phyloP scores from a whole-genome alignment of 176 grass and related monocot species.

The Aegilops bicornis region DNA sequence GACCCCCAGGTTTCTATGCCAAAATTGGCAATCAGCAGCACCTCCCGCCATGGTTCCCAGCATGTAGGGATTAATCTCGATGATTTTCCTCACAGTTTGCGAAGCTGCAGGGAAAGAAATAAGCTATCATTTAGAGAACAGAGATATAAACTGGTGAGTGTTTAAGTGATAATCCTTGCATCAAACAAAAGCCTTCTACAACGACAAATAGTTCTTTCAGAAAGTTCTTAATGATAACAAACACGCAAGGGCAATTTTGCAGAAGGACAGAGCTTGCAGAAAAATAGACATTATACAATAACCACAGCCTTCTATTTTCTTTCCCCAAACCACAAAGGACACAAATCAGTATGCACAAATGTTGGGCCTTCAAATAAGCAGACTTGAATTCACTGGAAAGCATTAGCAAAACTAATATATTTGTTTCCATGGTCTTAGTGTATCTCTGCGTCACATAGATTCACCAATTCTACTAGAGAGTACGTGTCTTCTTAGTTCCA shows the following conservation, averaged over 20 bases:
- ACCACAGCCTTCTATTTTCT: no score
- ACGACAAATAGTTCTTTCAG: background rate
- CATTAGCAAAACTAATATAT: background rate
- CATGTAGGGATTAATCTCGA: slow-evolving; percentile 99
- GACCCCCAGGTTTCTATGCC: slow-evolving; percentile 88
- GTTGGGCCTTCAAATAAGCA: no score
- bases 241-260: background rate
- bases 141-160: no score
- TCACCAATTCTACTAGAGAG: background rate
- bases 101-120: slow-evolving; percentile 53
- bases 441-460: no score
- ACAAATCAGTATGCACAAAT: no score
- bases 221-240: background rate
- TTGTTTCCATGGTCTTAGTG: no score
- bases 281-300: no score
- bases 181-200: background rate
- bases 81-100: slow-evolving; percentile 96
- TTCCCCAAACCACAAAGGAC: no score
- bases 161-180: background rate
- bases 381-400: no score
- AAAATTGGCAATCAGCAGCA: slow-evolving; percentile 96
- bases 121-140: background rate
- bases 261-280: no score
- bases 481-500: background rate
- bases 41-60: slow-evolving; percentile 96